Evolutionary conservation across 1,284 basidiomycete genomes (phyloP).

Genomic region (Boletus semigastroideus): DNA sequence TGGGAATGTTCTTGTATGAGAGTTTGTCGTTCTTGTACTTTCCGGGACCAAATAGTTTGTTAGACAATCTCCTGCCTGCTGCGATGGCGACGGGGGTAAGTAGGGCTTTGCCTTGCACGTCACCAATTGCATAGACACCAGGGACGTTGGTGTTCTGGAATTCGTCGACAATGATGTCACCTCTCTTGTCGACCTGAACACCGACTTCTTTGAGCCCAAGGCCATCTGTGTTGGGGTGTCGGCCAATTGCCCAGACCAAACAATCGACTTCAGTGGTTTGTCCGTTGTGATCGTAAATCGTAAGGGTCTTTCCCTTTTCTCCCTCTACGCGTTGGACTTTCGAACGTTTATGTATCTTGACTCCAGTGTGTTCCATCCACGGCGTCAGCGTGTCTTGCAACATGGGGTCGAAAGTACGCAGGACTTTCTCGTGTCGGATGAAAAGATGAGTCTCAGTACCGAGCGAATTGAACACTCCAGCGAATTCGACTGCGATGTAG

Average conservation of each 20-base stretch:
- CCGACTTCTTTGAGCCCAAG: slow-evolving; percentile 81
- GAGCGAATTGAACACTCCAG: slow-evolving; percentile 85
- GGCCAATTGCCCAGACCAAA: slow-evolving; percentile 94
- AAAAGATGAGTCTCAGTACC: slow-evolving; percentile 90
- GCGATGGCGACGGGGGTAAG: slow-evolving; percentile 99
- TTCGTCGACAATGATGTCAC: slow-evolving; percentile 88
- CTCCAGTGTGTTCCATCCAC: slow-evolving; percentile 93
- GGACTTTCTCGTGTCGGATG: slow-evolving; percentile 86
- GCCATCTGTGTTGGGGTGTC: slow-evolving; percentile 76
- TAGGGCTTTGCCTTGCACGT: slow-evolving; percentile 88
- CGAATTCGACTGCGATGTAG: slow-evolving; percentile 96
- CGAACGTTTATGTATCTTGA: slow-evolving; percentile 82
- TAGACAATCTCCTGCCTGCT: slow-evolving; percentile 86
- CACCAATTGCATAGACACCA: slow-evolving; percentile 84
- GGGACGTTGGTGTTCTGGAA: slow-evolving; percentile 83
- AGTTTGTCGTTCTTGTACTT: slow-evolving; percentile 88
- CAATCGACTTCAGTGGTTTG: slow-evolving; percentile 83
- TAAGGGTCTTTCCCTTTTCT: slow-evolving; percentile 63
- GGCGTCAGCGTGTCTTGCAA: slow-evolving; percentile 86
- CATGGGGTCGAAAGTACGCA: slow-evolving; percentile 91
- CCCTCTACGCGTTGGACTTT: slow-evolving; percentile 80
- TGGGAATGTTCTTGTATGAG: slow-evolving; percentile 88
- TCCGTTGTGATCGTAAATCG: slow-evolving; percentile 69
- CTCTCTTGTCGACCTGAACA: slow-evolving; percentile 74
- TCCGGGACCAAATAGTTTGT: slow-evolving; percentile 86